Conservation (phyloP, 176 grass and related monocot genomes). For the Secale cereale region DNA sequence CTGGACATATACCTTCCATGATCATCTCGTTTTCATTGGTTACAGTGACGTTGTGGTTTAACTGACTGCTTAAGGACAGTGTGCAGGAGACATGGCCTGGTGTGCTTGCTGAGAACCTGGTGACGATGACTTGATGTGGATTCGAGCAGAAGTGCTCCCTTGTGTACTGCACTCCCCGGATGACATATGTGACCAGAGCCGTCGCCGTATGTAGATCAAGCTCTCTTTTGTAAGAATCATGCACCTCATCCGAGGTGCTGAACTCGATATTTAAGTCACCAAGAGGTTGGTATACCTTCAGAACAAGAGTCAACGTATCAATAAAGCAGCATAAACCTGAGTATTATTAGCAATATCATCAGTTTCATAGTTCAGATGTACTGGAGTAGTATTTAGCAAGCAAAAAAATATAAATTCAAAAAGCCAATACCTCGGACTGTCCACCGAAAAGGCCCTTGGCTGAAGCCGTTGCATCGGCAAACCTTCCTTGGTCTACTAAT, state of each 20-base stretch:
- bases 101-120: slow-evolving; percentile 59
- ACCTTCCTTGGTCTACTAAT: slow-evolving; percentile 52
- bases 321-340: not conserved
- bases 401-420: not conserved
- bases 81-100: slow-evolving; percentile 49
- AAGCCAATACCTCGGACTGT: slow-evolving; percentile 40
- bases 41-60: slow-evolving; percentile 35
- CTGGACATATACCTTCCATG: slow-evolving; percentile 63
- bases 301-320: not conserved
- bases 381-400: not conserved
- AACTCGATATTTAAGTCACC: slow-evolving; percentile 68
- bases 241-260: not conserved
- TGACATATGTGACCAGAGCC: slow-evolving; percentile 33
- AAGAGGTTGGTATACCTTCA: slow-evolving; percentile 83
- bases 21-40: slow-evolving; percentile 43
- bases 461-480: slow-evolving; percentile 43
- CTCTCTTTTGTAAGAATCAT: slow-evolving; percentile 62
- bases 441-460: slow-evolving; percentile 45
- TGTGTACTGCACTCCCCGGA: slow-evolving; percentile 51
- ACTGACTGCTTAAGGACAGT: slow-evolving; percentile 48
- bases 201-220: slow-evolving; percentile 67
- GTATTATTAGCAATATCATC: not conserved
- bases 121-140: slow-evolving; percentile 55
- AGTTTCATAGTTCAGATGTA: not conserved
- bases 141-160: slow-evolving; percentile 76